These are phyloP conservation scores for Umbelopsis sp. DNA, from an alignment of 371 early-diverging fungal genomes.

Conservation along the genomic window DNA sequence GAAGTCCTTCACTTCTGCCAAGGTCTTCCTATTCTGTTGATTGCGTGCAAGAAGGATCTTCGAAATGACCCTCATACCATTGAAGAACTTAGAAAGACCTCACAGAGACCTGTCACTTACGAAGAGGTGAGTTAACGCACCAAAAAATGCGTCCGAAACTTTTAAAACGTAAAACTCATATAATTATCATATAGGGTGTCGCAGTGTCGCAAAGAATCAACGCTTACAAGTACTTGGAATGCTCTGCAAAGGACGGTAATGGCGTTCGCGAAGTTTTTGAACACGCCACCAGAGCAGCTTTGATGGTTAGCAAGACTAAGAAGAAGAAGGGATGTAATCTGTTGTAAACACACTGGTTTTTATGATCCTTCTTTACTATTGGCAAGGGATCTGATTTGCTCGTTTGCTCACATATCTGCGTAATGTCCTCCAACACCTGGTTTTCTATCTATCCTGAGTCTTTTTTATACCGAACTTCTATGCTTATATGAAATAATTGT, in stretches of 20 bases:
- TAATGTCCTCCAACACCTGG: conserved; percentile 5
- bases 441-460: background rate
- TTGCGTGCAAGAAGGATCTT: conserved; percentile 93
- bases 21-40: conserved; percentile 86
- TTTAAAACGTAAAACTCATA: conserved; percentile 12
- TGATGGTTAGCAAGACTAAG: conserved; percentile 64
- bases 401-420: conserved; percentile 5
- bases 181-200: conserved; percentile 54
- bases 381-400: conserved; percentile 7
- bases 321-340: conserved; percentile 27
- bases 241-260: conserved; percentile 91
- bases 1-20: conserved; percentile 91
- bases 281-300: conserved; percentile 87
- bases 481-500: conserved; percentile 9
- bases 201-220: conserved; percentile 81
- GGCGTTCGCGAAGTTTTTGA: conserved; percentile 96
- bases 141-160: background rate
- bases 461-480: conserved; percentile 6
- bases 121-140: conserved; percentile 64
- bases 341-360: conserved; percentile 4
- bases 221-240: conserved; percentile 93
- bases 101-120: conserved; percentile 79
- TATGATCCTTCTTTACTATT: conserved; percentile 4
- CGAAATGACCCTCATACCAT: conserved; percentile 80
- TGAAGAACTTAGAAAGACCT: conserved; percentile 76